Percentiles rank a stretch among this genome's conserved stretches.
These are phyloP conservation scores for Colletotrichum musicola DNA, from an alignment of 2,329 filamentous ascomycete genomes.

Conservation along the genomic window DNA sequence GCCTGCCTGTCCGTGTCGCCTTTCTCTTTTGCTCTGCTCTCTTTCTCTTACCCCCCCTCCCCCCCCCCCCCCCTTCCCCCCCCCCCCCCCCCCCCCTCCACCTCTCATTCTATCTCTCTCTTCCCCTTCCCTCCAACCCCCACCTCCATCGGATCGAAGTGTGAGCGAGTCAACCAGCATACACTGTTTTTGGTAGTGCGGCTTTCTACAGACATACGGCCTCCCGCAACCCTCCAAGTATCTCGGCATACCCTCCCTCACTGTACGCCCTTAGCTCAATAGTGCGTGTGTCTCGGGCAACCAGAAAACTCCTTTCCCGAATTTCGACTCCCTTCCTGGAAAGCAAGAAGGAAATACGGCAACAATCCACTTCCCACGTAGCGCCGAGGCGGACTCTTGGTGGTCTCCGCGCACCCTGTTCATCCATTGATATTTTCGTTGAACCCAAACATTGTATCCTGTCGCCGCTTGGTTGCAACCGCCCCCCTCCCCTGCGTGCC, in stretches of 20 bases:
- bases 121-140: background rate
- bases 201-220: too few species aligned
- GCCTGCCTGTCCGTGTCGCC: background rate
- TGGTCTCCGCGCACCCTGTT: slow-evolving; percentile 8
- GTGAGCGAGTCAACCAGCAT: too few species aligned
- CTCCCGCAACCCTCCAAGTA: too few species aligned
- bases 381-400: slow-evolving; percentile 7
- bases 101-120: background rate
- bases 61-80: background rate
- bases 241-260: too few species aligned
- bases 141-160: background rate
- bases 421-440: slow-evolving; percentile 29
- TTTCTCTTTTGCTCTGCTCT: background rate
- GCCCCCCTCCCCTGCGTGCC: too few species aligned
- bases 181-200: too few species aligned
- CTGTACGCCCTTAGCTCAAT: slow-evolving; percentile 1
- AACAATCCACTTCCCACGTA: background rate
- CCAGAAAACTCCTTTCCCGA: background rate
- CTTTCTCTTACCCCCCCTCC: background rate
- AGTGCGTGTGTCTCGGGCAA: slow-evolving; percentile 28
- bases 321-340: background rate
- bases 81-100: background rate
- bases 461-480: slow-evolving; percentile 34
- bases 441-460: slow-evolving; percentile 26
- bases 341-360: background rate